Base-by-base conservation (phyloP, 2,329 filamentous ascomycete genomes). In the Exutisphaerella laricina region DNA sequence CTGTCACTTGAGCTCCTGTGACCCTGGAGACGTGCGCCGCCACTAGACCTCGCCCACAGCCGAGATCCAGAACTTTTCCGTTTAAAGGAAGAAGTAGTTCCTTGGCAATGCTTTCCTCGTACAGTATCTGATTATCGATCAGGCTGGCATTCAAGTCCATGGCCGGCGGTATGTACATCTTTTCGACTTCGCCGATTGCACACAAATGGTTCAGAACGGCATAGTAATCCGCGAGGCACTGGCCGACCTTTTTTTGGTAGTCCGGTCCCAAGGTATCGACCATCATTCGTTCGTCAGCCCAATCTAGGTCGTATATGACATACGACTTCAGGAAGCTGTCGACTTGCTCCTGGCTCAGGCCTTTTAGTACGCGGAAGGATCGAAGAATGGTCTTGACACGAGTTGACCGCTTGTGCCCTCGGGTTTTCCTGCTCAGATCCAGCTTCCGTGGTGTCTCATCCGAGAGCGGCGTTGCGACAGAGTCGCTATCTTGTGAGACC, bases 271-370 rank as follows among this genome's bases (percentile, higher is more conserved):
- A 46, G 5, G 49, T 46, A 12, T 54, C 51, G 20, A 56, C 42
- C 57, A 60, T 60, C 14, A 33, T 38, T 28, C 53, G 48, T 40
- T 60, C 57, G 25, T 60, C 48, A 1, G 42, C 48, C 57, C 57
- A 60, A 39, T 60, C 57, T 12, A 60, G 46, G 32, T 55, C 52
- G 42, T 60, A 60, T 41, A 60, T 60, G 22, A 53, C 32, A 40
- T 58, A 59, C 3, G 56, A 58, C 10, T 51, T 45, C 54, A 60
- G 56, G 48, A 60, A 60, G 28, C 46, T 50, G 26, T 57, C 51
- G 21, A 60, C 50, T 45, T 60, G 54, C 28, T 53, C 41, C 1
- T 50, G 54, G 2, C 52, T 55, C 25, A 60, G 43, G 38, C 46
- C 45, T 39, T 43, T 50, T 32, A 60, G 45, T 4, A 56, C 47